Percentiles rank a stretch among this genome's conserved stretches.
Evolutionary conservation across 2,329 filamentous ascomycete species (phyloP).

Genomic region (Calonectria pseudoturangicola): DNA sequence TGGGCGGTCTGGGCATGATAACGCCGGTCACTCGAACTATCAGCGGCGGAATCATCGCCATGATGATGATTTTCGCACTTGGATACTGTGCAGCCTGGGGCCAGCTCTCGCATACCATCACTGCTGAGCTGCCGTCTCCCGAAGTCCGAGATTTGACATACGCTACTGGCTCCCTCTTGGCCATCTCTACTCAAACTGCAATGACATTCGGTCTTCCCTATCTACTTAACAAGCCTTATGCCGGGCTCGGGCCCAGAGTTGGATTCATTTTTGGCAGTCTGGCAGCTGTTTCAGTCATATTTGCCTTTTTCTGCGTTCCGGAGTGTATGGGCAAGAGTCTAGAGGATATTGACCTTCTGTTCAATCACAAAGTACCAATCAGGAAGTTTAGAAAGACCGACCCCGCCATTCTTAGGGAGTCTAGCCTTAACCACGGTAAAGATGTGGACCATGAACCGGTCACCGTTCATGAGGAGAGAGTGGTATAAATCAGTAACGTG

Average conservation of each 20-base stretch:
- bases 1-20: slow-evolving; percentile 60
- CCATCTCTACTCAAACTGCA: slow-evolving; percentile 36
- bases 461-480: not conserved
- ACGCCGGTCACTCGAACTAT: slow-evolving; percentile 39
- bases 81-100: slow-evolving; percentile 60
- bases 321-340: slow-evolving; percentile 49
- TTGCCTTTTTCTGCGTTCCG: slow-evolving; percentile 46
- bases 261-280: slow-evolving; percentile 47
- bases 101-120: slow-evolving; percentile 60
- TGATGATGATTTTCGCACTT: slow-evolving; percentile 56
- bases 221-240: slow-evolving; percentile 59
- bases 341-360: slow-evolving; percentile 53
- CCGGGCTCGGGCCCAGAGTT: slow-evolving; percentile 54
- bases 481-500: not conserved
- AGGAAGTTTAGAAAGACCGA: slow-evolving; percentile 46
- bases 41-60: slow-evolving; percentile 57
- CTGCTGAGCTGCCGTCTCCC: slow-evolving; percentile 58
- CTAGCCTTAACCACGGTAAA: not conserved
- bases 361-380: slow-evolving; percentile 41
- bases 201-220: slow-evolving; percentile 61
- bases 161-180: slow-evolving; percentile 53
- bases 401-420: not conserved
- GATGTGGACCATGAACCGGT: not conserved
- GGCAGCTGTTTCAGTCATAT: slow-evolving; percentile 40
- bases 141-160: slow-evolving; percentile 58